These are phyloP conservation scores for Fraxinus dipetala DNA, from an alignment of 305 asterid genomes.

Conservation along the genomic window DNA sequence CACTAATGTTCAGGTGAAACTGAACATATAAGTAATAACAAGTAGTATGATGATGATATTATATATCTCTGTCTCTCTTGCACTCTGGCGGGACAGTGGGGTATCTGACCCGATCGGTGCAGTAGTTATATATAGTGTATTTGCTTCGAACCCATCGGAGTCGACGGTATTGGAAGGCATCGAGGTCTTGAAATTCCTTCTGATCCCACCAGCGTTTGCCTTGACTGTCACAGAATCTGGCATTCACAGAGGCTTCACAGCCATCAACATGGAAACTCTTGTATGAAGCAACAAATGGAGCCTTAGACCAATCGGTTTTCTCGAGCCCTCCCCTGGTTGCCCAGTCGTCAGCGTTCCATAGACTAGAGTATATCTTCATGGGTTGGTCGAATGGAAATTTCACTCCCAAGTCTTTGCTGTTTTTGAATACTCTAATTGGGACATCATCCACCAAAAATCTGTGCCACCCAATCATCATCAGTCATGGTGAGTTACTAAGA, in stretches of 20 bases:
- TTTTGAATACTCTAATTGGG: slow-evolving; percentile 68
- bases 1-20: neutral
- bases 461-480: slow-evolving; percentile 6
- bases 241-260: slow-evolving; percentile 61
- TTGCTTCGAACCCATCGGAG: slow-evolving; percentile 50
- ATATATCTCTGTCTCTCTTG: slow-evolving; percentile 58
- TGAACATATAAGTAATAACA: neutral
- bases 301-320: slow-evolving; percentile 78
- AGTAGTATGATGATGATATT: neutral
- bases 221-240: slow-evolving; percentile 56
- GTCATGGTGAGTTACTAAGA: neutral
- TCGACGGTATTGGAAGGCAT: slow-evolving; percentile 44
- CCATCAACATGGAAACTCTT: slow-evolving; percentile 73
- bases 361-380: slow-evolving; percentile 76
- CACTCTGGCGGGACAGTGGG: slow-evolving; percentile 54
- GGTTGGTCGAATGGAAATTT: slow-evolving; percentile 76
- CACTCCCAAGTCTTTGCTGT: slow-evolving; percentile 59
- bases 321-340: slow-evolving; percentile 76
- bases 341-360: slow-evolving; percentile 85
- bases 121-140: slow-evolving; percentile 71
- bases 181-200: slow-evolving; percentile 67
- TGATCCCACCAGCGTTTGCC: slow-evolving; percentile 78
- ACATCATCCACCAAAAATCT: slow-evolving; percentile 65
- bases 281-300: slow-evolving; percentile 75
- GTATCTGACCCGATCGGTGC: slow-evolving; percentile 50